These are phyloP conservation scores for Falciphora oryzae DNA, from an alignment of 2,329 filamentous ascomycete genomes.

Conservation along the genomic window DNA sequence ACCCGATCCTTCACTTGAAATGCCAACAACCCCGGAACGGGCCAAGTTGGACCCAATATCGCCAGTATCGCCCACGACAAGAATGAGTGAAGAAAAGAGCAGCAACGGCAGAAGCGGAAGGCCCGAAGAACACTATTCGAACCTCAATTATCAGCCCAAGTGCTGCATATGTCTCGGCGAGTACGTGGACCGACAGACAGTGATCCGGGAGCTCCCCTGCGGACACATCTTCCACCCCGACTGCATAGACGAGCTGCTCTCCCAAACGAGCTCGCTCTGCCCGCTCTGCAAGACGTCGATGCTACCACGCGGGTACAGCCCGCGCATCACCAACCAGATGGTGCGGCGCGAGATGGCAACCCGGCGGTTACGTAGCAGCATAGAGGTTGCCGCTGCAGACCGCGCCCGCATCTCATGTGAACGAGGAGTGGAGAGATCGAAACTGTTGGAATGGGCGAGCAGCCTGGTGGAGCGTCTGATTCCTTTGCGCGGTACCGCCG, in stretches of 20 bases:
- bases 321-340: conserved; percentile 76
- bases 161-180: conserved; percentile 90
- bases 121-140: conserved; percentile 15
- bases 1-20: conserved; percentile 25
- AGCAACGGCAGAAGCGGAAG: conserved; percentile 14
- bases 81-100: neutral
- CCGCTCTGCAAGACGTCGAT: conserved; percentile 85
- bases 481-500: conserved; percentile 12
- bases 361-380: conserved; percentile 51
- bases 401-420: no score
- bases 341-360: conserved; percentile 73
- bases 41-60: neutral
- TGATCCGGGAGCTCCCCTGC: conserved; percentile 81
- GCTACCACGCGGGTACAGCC: conserved; percentile 62
- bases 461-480: conserved; percentile 17
- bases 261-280: conserved; percentile 75
- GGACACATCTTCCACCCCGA: conserved; percentile 90
- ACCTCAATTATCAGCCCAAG: conserved; percentile 61
- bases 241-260: conserved; percentile 83
- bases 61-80: neutral
- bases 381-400: conserved; percentile 28
- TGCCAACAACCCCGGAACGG: neutral
- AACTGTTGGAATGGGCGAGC: conserved; percentile 16
- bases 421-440: neutral
- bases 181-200: conserved; percentile 62